Evolutionary conservation across 768 basidiomycete species (phyloP).

Genomic region (Exsudoporus frostii): DNA sequence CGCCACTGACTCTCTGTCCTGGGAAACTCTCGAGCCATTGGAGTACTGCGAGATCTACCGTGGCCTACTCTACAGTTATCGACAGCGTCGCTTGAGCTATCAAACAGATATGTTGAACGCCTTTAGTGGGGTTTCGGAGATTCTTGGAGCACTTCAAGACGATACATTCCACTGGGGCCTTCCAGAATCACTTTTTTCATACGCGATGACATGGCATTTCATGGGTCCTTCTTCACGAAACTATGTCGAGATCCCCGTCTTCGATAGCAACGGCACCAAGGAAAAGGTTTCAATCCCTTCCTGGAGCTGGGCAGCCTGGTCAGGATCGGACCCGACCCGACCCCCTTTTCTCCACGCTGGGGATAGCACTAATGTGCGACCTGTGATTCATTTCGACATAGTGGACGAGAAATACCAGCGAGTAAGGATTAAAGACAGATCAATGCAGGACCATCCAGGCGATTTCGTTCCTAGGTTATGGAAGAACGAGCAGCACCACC

Average conservation of each 20-base stretch:
- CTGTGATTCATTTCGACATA: conserved; percentile 6
- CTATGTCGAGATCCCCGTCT: background rate
- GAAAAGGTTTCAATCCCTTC: conserved; percentile 12
- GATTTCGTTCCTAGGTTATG: background rate
- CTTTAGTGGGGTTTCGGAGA: conserved; percentile 14
- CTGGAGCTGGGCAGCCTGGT: conserved; percentile 19
- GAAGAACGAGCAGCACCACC: background rate
- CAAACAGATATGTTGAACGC: conserved; percentile 16
- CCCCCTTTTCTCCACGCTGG: background rate
- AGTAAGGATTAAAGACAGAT: background rate
- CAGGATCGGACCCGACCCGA: background rate
- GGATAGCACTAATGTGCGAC: background rate
- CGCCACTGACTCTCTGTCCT: background rate
- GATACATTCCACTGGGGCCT: conserved; percentile 17
- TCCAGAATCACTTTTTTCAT: conserved; percentile 15
- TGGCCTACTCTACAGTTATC: conserved; percentile 1
- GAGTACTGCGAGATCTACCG: background rate
- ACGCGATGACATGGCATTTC: conserved; percentile 7
- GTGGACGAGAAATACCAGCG: background rate
- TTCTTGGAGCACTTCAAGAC: conserved; percentile 5
- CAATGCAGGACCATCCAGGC: background rate
- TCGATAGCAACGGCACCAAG: conserved; percentile 3
- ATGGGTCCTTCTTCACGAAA: conserved; percentile 2
- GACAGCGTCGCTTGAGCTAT: conserved; percentile 8
- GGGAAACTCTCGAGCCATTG: background rate